Conservation (phyloP, 2,329 filamentous ascomycete genomes). For the Colletotrichum caudatum region DNA sequence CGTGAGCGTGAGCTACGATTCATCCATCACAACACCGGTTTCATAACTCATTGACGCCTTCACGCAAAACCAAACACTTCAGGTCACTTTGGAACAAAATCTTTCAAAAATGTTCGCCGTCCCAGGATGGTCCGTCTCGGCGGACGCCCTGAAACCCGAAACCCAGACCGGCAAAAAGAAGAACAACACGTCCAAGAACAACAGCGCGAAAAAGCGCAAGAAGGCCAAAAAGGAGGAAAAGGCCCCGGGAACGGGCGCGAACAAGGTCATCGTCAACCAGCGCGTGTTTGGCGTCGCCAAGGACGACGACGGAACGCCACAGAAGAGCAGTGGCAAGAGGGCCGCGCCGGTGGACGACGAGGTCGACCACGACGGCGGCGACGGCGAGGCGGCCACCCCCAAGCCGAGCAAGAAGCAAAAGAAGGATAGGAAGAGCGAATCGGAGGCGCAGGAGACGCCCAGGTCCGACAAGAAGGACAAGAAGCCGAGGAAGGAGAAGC, state of each 20-base stretch:
- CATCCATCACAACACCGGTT: constrained; percentile 11
- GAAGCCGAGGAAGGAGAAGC: constrained; percentile 48
- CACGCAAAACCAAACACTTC: neutral
- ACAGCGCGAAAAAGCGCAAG: constrained; percentile 62
- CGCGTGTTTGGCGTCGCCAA: constrained; percentile 78
- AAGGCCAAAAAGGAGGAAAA: constrained; percentile 48
- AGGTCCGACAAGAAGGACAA: constrained; percentile 52
- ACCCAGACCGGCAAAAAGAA: constrained; percentile 48
- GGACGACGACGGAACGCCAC: constrained; percentile 43
- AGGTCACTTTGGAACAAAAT: neutral
- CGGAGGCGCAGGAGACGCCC: constrained; percentile 42
- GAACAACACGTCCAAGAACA: constrained; percentile 62
- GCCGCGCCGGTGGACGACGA: constrained; percentile 43
- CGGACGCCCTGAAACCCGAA: constrained; percentile 78
- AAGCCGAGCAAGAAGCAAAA: constrained; percentile 38
- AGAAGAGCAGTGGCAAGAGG: constrained; percentile 30
- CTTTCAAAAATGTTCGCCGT: constrained; percentile 84
- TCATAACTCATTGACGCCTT: neutral
- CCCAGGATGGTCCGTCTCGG: constrained; percentile 88
- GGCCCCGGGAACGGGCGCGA: constrained; percentile 69
- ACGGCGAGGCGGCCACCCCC: constrained; percentile 21
- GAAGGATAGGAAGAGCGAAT: constrained; percentile 46
- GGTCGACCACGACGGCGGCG: constrained; percentile 41
- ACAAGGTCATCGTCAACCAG: constrained; percentile 84
- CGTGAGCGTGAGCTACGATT: constrained; percentile 1